Evolutionary conservation across 2,329 filamentous ascomycete species (phyloP), one percentile per base, ranked within the genome.

Genomic region (Stylonectria norvegica): DNA sequence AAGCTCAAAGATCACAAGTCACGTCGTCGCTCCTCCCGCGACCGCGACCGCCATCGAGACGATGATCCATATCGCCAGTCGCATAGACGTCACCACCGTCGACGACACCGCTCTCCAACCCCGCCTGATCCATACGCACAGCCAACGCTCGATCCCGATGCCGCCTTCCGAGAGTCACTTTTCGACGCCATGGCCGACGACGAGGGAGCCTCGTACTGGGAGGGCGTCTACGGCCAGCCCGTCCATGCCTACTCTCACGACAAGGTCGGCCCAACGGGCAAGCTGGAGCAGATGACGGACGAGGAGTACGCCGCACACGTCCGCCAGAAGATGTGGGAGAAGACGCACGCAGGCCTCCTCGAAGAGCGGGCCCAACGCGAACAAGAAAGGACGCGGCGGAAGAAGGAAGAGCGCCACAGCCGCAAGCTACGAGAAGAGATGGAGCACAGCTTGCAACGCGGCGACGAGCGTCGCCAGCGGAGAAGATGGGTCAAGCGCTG

Each of bases 141-240:
- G 3, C 64, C 66, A 2, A 62, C 69, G 1, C 69, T 86, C 12
- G 79, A 85, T 52, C 75, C 87, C 0, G 83, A 89, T 28, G 72
- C 76, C 0, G 89, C 91, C 1, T 98, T 98, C 63, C 83, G 88
- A 20, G 88, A 95, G 63, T 95, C 89, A 1, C 81, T 98, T 5
- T 97, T 97, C 67, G 93, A 98, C 63, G 93, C 93, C 20, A 84
- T 98, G 65, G 91, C 89, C 25, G 93, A 98, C 64, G 91, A 97
- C 60, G 93, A 98, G 67, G 93, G 91, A 33, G 93, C 93, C 2
- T 79, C 82, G 6, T 98, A 93, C 69, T 98, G 93, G 93, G 85
- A 96, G 63, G 80, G 81, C 12, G 87, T 98, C n/a, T 98, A 97
- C 65, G 90, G 89, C 1, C 91, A 97, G 62, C 91, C 93, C 0